phyloP scores from a whole-genome alignment of 371 early-diverging fungal species.

The Coelomomyces lativittatus region DNA sequence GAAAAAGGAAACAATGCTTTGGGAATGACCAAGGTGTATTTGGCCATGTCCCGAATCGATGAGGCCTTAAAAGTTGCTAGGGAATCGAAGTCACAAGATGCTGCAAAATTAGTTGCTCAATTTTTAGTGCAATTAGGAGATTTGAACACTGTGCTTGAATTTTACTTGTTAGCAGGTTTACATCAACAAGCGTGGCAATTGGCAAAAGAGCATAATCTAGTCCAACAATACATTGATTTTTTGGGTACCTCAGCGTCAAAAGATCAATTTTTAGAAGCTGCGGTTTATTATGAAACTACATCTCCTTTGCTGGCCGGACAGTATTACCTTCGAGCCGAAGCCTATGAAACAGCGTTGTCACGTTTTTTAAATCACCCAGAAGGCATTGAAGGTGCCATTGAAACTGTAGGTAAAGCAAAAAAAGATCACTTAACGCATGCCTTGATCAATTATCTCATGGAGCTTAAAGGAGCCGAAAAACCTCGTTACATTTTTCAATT shows the following conservation, averaged over 20 bases:
- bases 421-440: conserved; percentile 21
- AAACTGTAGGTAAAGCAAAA: conserved; percentile 22
- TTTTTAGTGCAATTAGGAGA: conserved; percentile 14
- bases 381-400: conserved; percentile 21
- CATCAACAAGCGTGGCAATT: conserved; percentile 22
- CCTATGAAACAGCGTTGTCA: conserved; percentile 15
- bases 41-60: conserved; percentile 17
- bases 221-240: conserved; percentile 21
- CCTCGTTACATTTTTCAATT: conserved; percentile 20
- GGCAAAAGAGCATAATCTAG: conserved; percentile 20
- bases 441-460: conserved; percentile 26
- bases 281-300: conserved; percentile 12
- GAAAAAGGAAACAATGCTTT: conserved; percentile 20
- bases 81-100: conserved; percentile 17
- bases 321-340: conserved; percentile 9
- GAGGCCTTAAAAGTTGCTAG: conserved; percentile 23
- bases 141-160: conserved; percentile 24
- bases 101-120: conserved; percentile 16
- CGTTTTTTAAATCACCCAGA: conserved; percentile 12
- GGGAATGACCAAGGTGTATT: conserved; percentile 11
- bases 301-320: conserved; percentile 14
- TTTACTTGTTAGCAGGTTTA: conserved; percentile 29
- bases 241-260: conserved; percentile 12
- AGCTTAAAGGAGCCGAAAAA: neutral
- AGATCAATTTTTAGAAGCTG: conserved; percentile 10